Evolutionary conservation across 2,329 filamentous ascomycete genomes (phyloP).

Genomic region (Fusarium buharicum): DNA sequence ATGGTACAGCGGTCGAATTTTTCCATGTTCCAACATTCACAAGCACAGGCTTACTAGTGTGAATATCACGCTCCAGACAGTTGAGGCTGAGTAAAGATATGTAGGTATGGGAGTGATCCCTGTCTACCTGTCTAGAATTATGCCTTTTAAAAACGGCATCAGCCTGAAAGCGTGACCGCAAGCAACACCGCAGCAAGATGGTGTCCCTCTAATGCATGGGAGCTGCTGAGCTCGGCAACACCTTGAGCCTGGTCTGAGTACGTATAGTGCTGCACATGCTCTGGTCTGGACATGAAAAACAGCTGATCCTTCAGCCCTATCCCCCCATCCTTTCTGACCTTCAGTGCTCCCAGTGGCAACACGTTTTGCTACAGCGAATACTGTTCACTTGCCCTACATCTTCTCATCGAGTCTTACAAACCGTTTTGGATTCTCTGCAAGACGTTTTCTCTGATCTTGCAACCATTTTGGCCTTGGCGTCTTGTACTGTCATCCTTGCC

Average conservation of each 20-base stretch:
- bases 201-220: slow-evolving; percentile 19
- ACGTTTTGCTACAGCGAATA: slow-evolving; percentile 13
- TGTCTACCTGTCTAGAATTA: slow-evolving; percentile 6
- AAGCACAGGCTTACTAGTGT: slow-evolving; percentile 3
- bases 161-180: slow-evolving; percentile 21
- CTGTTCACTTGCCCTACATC: slow-evolving; percentile 4
- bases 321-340: slow-evolving; percentile 18
- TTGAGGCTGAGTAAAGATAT: slow-evolving; percentile 33
- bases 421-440: slow-evolving; percentile 18
- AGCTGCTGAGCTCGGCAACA: background rate
- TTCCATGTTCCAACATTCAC: slow-evolving; percentile 1
- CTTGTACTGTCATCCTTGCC: slow-evolving; percentile 15
- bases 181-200: slow-evolving; percentile 26
- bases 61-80: slow-evolving; percentile 11
- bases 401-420: slow-evolving; percentile 16
- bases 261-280: slow-evolving; percentile 7
- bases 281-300: slow-evolving; percentile 11
- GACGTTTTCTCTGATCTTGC: slow-evolving; percentile 8
- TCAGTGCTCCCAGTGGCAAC: slow-evolving; percentile 25
- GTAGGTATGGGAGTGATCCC: slow-evolving; percentile 14
- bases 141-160: slow-evolving; percentile 13
- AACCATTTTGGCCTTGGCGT: slow-evolving; percentile 6
- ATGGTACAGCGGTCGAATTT: slow-evolving; percentile 12
- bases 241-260: slow-evolving; percentile 1
- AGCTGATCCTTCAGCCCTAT: slow-evolving; percentile 44